Base-by-base conservation (phyloP, 805 yeast genomes). In the Yarrowia deformans region DNA sequence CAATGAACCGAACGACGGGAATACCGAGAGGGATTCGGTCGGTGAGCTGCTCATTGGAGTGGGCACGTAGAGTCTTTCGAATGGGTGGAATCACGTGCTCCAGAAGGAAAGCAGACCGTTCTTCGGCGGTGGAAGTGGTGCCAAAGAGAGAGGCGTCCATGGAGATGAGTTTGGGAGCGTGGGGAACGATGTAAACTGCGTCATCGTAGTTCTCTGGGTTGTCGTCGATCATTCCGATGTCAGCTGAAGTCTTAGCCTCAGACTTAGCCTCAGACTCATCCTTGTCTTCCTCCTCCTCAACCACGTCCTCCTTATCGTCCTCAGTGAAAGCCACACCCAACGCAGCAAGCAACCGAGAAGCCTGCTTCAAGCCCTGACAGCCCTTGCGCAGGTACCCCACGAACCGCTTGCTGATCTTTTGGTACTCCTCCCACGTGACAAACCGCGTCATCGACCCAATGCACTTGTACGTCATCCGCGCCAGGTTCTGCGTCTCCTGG, bases 11-110 rank as follows among this genome's bases (percentile, higher is more conserved):
- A 5, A 90, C 87, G 60, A 93, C 79, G 0, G 97, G 94, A 74
- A 92, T 93, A 1, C 96, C 88, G 63, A 95, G 76, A 1, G 97
- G 92, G 10, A 91, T 86, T 75, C 98, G 85, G 18, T 84, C 83
- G 34, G 88, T 85, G 61, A 90, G 84, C 1, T 60, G 52, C n/a
- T 60, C 52, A 7, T 72, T 87, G 75, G 94, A 85, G 50, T 70
- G 69, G 13, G 69, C 68, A 5, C 73, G 69, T 74, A 94, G 80
- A 39, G 88, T 77, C 71, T 85, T 86, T 56, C 86, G 83, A 55
- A 94, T 75, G 3, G 87, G 85, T 2, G 91, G 89, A 58, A 88
- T 82, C 32, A 90, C 73, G 35, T 88, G 92, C 1, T 81, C 79
- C 40, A 84, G 79, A 43, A 93, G 80, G 72, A 85, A 86, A 0